phyloP scores from a whole-genome alignment of 768 basidiomycete genomes.

The Rubroboletus pulcherrimus region DNA sequence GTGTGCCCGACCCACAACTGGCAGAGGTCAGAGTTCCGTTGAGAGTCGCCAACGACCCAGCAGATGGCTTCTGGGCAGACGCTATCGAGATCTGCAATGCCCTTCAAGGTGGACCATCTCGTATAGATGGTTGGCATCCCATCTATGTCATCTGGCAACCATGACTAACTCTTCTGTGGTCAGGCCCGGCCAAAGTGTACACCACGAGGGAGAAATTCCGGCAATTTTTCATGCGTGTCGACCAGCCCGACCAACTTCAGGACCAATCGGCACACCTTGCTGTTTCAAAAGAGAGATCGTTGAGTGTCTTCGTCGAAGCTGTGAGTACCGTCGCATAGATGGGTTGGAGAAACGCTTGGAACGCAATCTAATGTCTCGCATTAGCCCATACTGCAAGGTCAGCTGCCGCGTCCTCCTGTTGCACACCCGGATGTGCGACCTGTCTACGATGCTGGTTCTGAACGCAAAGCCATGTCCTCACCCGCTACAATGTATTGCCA shows the following conservation, averaged over 20 bases:
- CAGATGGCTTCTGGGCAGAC: conserved; percentile 68
- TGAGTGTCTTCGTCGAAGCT: conserved; percentile 57
- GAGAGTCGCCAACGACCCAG: conserved; percentile 40
- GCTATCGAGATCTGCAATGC: conserved; percentile 56
- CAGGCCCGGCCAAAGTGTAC: conserved; percentile 68
- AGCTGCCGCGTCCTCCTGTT: conserved; percentile 23
- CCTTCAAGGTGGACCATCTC: conserved; percentile 57
- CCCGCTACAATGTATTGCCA: not conserved
- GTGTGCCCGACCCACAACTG: conserved; percentile 51
- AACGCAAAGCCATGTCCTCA: conserved; percentile 9
- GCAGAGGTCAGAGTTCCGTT: conserved; percentile 64
- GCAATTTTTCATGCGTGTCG: conserved; percentile 64
- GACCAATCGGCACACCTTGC: conserved; percentile 53
- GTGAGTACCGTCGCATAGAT: conserved; percentile 33
- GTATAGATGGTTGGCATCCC: conserved; percentile 59
- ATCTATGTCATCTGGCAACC: not conserved
- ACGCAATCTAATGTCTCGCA: conserved; percentile 6
- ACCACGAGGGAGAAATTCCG: conserved; percentile 64
- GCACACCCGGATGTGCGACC: conserved; percentile 7
- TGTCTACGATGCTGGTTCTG: conserved; percentile 17
- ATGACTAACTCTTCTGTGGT: not conserved
- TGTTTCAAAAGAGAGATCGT: conserved; percentile 49
- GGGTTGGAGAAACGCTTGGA: not conserved
- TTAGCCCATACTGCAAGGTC: conserved; percentile 26
- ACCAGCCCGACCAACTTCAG: conserved; percentile 46